Conservation (phyloP, 768 basidiomycete genomes). For the Glaciozyma martinii region DNA sequence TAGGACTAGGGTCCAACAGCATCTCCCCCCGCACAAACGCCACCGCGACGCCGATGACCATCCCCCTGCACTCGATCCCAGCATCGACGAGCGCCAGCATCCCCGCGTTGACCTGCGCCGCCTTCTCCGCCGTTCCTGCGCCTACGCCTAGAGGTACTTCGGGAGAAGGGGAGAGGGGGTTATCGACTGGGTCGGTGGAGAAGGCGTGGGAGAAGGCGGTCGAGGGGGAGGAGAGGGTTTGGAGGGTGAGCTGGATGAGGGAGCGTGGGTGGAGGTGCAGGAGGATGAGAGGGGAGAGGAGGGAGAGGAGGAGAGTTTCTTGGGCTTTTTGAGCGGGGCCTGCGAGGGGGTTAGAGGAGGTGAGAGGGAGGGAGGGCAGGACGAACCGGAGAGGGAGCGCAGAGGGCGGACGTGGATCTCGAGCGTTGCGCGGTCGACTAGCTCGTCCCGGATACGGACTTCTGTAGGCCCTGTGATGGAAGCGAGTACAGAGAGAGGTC, state of each 20-base stretch:
- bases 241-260: constrained; percentile 41
- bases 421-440: constrained; percentile 41
- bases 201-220: constrained; percentile 22
- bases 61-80: constrained; percentile 36
- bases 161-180: constrained; percentile 1
- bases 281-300: constrained; percentile 39
- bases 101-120: constrained; percentile 40
- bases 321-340: constrained; percentile 39
- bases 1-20: constrained; percentile 38
- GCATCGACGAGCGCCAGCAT: constrained; percentile 39
- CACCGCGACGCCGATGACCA: constrained; percentile 35
- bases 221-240: constrained; percentile 38
- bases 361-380: background rate
- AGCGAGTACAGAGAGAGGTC: constrained; percentile 31
- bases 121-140: constrained; percentile 22
- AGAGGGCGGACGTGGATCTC: constrained; percentile 41
- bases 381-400: constrained; percentile 39
- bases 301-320: constrained; percentile 33
- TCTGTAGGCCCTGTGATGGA: constrained; percentile 42
- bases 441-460: constrained; percentile 41
- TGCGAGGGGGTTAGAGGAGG: constrained; percentile 5
- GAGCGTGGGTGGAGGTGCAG: constrained; percentile 41
- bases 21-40: constrained; percentile 20
- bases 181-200: constrained; percentile 9
- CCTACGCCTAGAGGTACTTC: background rate